Percentiles rank a stretch among this genome's conserved stretches.
Conservation (phyloP, 257 asterid species). For the Lycium barbarum region DNA sequence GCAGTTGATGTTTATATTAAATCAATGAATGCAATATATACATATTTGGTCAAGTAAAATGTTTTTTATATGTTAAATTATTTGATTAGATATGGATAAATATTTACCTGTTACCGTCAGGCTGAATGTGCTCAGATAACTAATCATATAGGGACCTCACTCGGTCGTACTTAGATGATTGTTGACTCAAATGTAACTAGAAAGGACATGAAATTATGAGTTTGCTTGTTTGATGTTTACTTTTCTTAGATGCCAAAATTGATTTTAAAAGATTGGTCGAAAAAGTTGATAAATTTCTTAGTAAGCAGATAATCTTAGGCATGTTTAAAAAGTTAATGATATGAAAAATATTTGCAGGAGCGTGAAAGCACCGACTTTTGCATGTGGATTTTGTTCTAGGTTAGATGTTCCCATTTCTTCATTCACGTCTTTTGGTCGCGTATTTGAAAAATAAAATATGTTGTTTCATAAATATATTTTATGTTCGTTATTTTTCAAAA, state of each 20-base stretch:
- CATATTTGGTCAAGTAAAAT: too few species aligned
- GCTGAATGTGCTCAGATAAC: too few species aligned
- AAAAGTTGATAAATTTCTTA: background rate
- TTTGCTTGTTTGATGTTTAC: background rate
- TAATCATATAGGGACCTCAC: too few species aligned
- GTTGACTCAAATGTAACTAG: too few species aligned
- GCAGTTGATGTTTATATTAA: too few species aligned
- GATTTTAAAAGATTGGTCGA: too few species aligned
- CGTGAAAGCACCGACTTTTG: constrained; percentile 16
- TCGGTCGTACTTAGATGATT: too few species aligned
- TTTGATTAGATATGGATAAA: too few species aligned
- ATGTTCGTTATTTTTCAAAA: too few species aligned
- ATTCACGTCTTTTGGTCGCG: background rate
- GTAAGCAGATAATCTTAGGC: background rate
- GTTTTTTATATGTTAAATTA: too few species aligned
- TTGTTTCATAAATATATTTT: background rate
- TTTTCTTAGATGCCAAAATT: background rate
- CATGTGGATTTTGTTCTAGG: background rate
- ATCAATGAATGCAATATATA: too few species aligned
- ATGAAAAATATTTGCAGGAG: background rate
- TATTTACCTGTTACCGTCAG: too few species aligned
- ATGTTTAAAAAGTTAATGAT: background rate
- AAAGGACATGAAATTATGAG: background rate
- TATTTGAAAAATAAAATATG: background rate
- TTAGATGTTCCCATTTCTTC: background rate